These are phyloP conservation scores for Nothopassalora personata DNA, from an alignment of 2,329 filamentous ascomycete species.

Conservation along the genomic window DNA sequence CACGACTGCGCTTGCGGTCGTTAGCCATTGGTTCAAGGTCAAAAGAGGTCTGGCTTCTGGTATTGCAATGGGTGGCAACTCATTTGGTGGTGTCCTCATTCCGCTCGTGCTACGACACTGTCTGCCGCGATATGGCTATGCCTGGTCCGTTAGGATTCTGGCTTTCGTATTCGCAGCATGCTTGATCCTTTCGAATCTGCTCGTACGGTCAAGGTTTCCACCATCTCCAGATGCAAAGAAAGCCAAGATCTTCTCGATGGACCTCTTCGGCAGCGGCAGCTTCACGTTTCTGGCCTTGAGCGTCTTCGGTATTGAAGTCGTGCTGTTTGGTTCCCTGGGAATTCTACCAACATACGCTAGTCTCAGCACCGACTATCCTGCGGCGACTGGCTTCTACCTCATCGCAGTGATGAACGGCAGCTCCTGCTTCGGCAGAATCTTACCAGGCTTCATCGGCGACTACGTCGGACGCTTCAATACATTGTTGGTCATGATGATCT, in stretches of 20 bases:
- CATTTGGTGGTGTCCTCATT: constrained; percentile 35
- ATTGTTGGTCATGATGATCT: constrained; percentile 33
- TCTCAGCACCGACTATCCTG: constrained; percentile 29
- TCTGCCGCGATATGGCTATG: constrained; percentile 34
- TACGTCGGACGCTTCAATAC: constrained; percentile 45
- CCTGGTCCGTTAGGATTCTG: constrained; percentile 34
- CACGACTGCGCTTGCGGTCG: constrained; percentile 35
- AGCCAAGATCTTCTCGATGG: constrained; percentile 41
- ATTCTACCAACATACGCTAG: constrained; percentile 46
- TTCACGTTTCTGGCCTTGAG: constrained; percentile 9
- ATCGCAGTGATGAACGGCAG: constrained; percentile 43
- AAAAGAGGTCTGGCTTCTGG: constrained; percentile 37
- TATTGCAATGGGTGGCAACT: constrained; percentile 38
- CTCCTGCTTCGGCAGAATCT: constrained; percentile 40
- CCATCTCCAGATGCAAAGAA: constrained; percentile 25
- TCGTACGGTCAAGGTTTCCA: constrained; percentile 35
- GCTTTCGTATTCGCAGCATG: constrained; percentile 36
- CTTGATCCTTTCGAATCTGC: constrained; percentile 28
- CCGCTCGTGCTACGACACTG: constrained; percentile 33
- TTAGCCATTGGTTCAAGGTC: constrained; percentile 40
- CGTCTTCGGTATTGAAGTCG: constrained; percentile 43
- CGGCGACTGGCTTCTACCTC: constrained; percentile 38
- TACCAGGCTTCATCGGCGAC: constrained; percentile 43
- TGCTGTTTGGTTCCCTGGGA: constrained; percentile 45
- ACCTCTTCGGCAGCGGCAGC: constrained; percentile 30